Evolutionary conservation across 495 filamentous ascomycete genomes (phyloP), one percentile per base, ranked within the genome.

Genomic region (Tuber borchii): DNA sequence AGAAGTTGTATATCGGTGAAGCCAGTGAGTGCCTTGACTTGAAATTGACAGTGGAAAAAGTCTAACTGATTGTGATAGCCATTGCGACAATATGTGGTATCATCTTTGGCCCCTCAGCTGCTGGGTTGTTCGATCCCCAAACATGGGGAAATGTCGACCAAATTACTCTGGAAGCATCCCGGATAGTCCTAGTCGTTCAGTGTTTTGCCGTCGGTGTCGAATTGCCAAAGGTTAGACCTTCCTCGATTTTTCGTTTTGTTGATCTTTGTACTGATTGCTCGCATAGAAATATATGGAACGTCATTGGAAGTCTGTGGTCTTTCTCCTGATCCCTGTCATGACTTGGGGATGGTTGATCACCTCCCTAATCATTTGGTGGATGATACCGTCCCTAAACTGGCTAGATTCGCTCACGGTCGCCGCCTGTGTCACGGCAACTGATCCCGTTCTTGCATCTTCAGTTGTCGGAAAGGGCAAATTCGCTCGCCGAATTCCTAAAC

Each of bases 161-260:
- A 80, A 92, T 97, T 82, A 98, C 96, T 5, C 90, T 98, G 74
- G 96, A 99, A 83, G 97, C 94, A 87, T 97, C 95, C 17, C 91
- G 96, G 75, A 94, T 99, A 79, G 96, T 99, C 76, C 88, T 99
- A 46, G 96, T 98, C 73, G 96, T 99, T 51, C 96, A 99, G 87
- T 99, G 96, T 87, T 99, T 99, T 84, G 96, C 96, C 85, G 93
- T 99, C 75, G 96, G 96, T 39, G 96, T 99, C 86, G 96, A 99
- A 85, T 88, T 99, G 88, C 96, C 96, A 71, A 95, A 95, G 85
- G 86, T 90, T 34, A 40, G 42, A 40, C 43, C 56, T 71, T 65
- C 16, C 73, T 43, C 17, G 43, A 22, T 65, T 65, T 65, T 65
- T 65, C 56, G 12, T 26, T 34, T 69, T 16, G 39, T 76, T 61